These are phyloP conservation scores for Psilocybe azurescens DNA, from an alignment of 768 basidiomycete genomes.

Conservation along the genomic window DNA sequence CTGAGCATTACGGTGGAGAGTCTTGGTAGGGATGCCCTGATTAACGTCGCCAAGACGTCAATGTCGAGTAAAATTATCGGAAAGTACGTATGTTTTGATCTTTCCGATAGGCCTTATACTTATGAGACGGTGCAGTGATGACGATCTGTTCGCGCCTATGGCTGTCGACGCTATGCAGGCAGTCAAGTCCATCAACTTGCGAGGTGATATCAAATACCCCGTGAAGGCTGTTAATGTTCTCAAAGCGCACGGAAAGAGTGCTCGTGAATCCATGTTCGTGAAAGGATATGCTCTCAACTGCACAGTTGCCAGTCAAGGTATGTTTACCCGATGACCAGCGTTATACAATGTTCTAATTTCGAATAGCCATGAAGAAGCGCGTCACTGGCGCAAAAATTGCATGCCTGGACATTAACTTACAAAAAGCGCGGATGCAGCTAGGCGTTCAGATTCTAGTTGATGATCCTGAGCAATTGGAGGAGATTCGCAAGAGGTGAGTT, in stretches of 20 bases:
- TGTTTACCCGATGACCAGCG: constrained; percentile 19
- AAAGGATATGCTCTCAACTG: constrained; percentile 98
- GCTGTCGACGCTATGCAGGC: constrained; percentile 99
- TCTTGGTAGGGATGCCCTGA: constrained; percentile 88
- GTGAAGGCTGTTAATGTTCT: constrained; percentile 99
- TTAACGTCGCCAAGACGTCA: constrained; percentile 97
- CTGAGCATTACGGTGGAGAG: constrained; percentile 92
- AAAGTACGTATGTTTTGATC: constrained; percentile 56
- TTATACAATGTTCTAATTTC: constrained; percentile 1
- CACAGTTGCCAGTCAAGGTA: constrained; percentile 98
- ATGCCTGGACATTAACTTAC: constrained; percentile 96
- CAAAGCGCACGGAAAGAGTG: constrained; percentile 96
- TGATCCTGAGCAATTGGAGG: constrained; percentile 94
- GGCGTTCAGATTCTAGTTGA: constrained; percentile 98
- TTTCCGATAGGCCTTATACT: background rate
- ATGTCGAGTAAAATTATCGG: constrained; percentile 99
- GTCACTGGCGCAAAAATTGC: constrained; percentile 96
- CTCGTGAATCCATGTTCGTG: constrained; percentile 92
- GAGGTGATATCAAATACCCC: constrained; percentile 97
- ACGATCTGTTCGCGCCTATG: constrained; percentile 97
- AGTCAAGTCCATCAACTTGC: constrained; percentile 90
- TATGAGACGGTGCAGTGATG: constrained; percentile 66
- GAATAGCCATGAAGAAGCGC: constrained; percentile 94
- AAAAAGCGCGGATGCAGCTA: constrained; percentile 96
- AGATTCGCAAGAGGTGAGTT: constrained; percentile 89